Percentiles rank a stretch among this genome's conserved stretches.
phyloP scores from a whole-genome alignment of 495 filamentous ascomycete genomes.

The Cercophora samala region DNA sequence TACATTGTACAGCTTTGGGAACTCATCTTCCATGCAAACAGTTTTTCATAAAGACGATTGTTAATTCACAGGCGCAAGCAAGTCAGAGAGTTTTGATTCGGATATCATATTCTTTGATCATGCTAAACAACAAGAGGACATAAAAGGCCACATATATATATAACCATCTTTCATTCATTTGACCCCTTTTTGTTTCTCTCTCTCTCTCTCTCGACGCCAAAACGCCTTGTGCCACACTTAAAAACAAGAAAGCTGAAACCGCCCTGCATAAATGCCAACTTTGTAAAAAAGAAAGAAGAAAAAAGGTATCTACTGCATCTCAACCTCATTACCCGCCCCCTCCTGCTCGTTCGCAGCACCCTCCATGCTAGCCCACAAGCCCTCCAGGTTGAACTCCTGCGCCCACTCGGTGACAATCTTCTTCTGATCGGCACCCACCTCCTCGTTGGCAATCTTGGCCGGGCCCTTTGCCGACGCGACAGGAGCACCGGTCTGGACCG shows the following conservation, averaged over 20 bases:
- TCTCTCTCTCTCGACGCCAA: constrained; percentile 19
- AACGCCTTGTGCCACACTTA: constrained; percentile 17
- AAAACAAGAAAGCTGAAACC: constrained; percentile 2
- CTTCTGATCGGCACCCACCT: constrained; percentile 63
- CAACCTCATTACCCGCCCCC: constrained; percentile 25
- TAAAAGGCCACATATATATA: not conserved
- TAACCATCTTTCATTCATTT: not conserved
- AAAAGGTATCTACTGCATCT: constrained; percentile 27
- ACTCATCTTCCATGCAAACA: no score
- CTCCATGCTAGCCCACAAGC: constrained; percentile 70
- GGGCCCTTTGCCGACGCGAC: constrained; percentile 21
- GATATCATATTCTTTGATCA: not conserved
- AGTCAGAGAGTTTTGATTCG: not conserved
- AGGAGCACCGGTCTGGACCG: constrained; percentile 51
- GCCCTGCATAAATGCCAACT: not conserved
- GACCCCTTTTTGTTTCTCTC: constrained; percentile 4
- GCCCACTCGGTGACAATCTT: constrained; percentile 92
- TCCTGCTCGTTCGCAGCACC: constrained; percentile 21
- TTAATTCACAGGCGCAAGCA: no score
- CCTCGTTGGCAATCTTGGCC: constrained; percentile 30
- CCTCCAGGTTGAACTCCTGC: constrained; percentile 92
- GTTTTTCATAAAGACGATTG: no score
- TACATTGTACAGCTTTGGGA: no score
- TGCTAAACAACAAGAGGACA: not conserved
- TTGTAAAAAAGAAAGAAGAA: constrained; percentile 12